Conservation (phyloP, 2,329 filamentous ascomycete genomes). For the Xylariaceae sp. region DNA sequence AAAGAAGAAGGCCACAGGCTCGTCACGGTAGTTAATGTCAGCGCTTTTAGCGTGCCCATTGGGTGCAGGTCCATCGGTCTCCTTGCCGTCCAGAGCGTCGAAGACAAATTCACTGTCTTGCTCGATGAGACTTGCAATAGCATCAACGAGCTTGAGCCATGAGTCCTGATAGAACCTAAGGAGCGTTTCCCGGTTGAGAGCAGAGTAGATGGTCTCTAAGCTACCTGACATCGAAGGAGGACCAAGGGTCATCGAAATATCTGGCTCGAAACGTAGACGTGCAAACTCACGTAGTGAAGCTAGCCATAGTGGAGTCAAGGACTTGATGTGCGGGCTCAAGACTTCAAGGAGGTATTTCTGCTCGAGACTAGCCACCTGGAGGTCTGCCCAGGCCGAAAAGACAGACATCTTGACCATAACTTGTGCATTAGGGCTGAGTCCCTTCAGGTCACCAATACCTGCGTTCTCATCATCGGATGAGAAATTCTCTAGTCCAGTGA, state of each 20-base stretch:
- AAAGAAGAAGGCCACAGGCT: constrained; percentile 98
- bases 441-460: constrained; percentile 86
- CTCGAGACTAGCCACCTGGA: constrained; percentile 91
- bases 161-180: constrained; percentile 95
- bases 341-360: constrained; percentile 86
- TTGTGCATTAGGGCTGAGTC: constrained; percentile 89
- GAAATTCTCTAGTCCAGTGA: constrained; percentile 88
- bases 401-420: constrained; percentile 99
- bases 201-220: constrained; percentile 89
- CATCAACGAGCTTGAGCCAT: constrained; percentile 94
- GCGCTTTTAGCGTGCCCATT: constrained; percentile 56
- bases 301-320: constrained; percentile 87
- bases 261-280: constrained; percentile 86
- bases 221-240: constrained; percentile 77
- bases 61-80: constrained; percentile 42
- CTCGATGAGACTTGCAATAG: constrained; percentile 93
- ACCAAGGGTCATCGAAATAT: constrained; percentile 86
- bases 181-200: constrained; percentile 87
- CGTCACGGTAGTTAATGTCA: constrained; percentile 95
- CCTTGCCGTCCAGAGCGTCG: constrained; percentile 87
- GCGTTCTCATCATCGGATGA: constrained; percentile 74
- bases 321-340: constrained; percentile 82
- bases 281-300: constrained; percentile 92
- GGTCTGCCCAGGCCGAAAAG: constrained; percentile 93
- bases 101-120: constrained; percentile 98